Conservation (phyloP, 306 rosid species). For the Prinsepia uniflora region DNA sequence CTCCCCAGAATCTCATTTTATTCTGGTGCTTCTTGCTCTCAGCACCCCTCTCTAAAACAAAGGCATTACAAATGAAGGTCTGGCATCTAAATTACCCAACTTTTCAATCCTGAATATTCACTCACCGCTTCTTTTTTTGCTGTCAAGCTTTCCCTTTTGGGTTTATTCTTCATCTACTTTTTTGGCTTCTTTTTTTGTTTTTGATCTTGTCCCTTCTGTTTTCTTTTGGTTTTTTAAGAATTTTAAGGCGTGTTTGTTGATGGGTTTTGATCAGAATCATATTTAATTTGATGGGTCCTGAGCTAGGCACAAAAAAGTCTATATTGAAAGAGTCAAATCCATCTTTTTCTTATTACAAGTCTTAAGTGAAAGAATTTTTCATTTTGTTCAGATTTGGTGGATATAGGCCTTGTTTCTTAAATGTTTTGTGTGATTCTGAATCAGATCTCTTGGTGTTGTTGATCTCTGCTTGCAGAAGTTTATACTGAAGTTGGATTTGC, state of each 20-base stretch:
- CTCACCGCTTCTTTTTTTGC: background rate
- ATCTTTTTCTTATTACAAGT: conserved; percentile 4
- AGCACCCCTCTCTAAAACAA: conserved; percentile 18
- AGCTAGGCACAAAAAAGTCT: background rate
- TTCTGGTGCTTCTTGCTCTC: conserved; percentile 30
- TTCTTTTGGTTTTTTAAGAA: conserved; percentile 11
- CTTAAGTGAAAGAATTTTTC: background rate
- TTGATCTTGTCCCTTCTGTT: conserved; percentile 1
- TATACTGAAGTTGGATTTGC: conserved; percentile 69
- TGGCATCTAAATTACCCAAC: conserved; percentile 23
- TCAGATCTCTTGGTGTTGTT: conserved; percentile 24
- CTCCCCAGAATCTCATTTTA: background rate
- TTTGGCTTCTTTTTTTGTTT: background rate
- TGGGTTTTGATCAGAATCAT: conserved; percentile 21
- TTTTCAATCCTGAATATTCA: conserved; percentile 18
- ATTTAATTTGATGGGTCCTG: conserved; percentile 2
- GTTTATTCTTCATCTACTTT: conserved; percentile 37
- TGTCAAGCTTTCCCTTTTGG: background rate
- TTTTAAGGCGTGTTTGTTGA: conserved; percentile 19
- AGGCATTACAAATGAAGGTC: conserved; percentile 63
- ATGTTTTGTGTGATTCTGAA: conserved; percentile 8
- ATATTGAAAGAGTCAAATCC: conserved; percentile 5
- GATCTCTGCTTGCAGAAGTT: conserved; percentile 56
- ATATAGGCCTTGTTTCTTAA: background rate
- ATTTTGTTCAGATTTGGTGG: conserved; percentile 7